phyloP scores from a whole-genome alignment of 768 basidiomycete genomes.

The Tremella yokohamensis region DNA sequence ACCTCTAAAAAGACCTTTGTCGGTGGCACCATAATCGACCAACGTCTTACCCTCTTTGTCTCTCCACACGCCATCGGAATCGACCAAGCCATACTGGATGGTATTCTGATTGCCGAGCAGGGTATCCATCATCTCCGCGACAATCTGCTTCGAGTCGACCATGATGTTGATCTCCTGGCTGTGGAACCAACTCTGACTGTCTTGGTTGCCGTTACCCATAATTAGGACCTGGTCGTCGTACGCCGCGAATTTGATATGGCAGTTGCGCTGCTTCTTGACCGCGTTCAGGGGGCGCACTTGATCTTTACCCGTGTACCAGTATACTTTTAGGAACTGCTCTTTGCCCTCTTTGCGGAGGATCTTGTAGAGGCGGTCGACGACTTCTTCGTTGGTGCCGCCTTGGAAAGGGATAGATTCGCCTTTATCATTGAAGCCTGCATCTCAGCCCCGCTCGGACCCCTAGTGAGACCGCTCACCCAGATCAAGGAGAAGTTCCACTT shows the following conservation, averaged over 20 bases:
- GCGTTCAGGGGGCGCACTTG: constrained; percentile 65
- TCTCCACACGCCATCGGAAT: constrained; percentile 61
- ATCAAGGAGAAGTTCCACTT: constrained; percentile 62
- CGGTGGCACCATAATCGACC: constrained; percentile 45
- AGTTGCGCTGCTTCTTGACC: constrained; percentile 65
- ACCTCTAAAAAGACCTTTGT: constrained; percentile 41
- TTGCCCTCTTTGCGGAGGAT: constrained; percentile 55
- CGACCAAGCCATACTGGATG: constrained; percentile 56
- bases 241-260: constrained; percentile 68
- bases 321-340: constrained; percentile 54
- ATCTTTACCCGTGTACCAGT: constrained; percentile 62
- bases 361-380: constrained; percentile 61
- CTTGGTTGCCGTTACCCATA: constrained; percentile 68
- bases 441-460: no score
- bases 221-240: constrained; percentile 66
- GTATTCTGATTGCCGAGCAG: constrained; percentile 55
- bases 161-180: constrained; percentile 68
- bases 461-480: no score
- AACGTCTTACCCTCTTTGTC: constrained; percentile 55
- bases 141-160: constrained; percentile 58
- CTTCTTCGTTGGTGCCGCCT: constrained; percentile 70
- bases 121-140: constrained; percentile 59
- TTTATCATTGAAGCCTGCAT: constrained; percentile 56
- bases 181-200: constrained; percentile 56
- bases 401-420: constrained; percentile 65